These are phyloP conservation scores for Chenopodium berlandieri DNA, from an alignment of 148 eudicot genomes.

Conservation along the genomic window DNA sequence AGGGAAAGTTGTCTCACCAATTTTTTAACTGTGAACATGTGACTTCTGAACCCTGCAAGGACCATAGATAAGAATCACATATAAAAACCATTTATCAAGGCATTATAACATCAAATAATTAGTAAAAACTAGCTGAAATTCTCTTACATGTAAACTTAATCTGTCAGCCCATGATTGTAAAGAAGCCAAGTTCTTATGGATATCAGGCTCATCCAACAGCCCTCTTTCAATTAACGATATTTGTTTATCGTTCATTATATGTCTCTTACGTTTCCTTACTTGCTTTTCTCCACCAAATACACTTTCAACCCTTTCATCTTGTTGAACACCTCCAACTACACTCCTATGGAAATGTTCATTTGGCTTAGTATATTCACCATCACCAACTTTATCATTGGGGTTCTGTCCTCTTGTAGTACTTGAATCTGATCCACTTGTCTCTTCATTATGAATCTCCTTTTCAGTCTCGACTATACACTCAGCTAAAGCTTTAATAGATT, in stretches of 20 bases:
- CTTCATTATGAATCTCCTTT: slow-evolving; percentile 43
- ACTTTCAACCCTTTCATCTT: slow-evolving; percentile 52
- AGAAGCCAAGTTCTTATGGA: slow-evolving; percentile 69
- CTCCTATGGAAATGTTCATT: slow-evolving; percentile 34
- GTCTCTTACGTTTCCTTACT: slow-evolving; percentile 74
- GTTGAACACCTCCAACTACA: slow-evolving; percentile 35
- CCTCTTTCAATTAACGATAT: slow-evolving; percentile 62
- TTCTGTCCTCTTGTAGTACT: slow-evolving; percentile 66
- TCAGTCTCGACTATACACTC: slow-evolving; percentile 34
- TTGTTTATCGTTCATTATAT: slow-evolving; percentile 80
- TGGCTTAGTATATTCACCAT: slow-evolving; percentile 35
- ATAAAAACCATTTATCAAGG: neutral
- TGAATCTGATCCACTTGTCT: slow-evolving; percentile 78
- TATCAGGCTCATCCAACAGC: slow-evolving; percentile 68
- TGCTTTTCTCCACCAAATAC: slow-evolving; percentile 50
- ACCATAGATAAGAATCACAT: slow-evolving; percentile 19
- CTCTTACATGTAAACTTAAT: slow-evolving; percentile 72
- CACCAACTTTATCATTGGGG: slow-evolving; percentile 30
- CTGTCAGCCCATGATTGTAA: slow-evolving; percentile 65
- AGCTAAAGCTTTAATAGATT: slow-evolving; percentile 27
- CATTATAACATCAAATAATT: neutral
- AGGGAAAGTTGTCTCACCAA: slow-evolving; percentile 51
- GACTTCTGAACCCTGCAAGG: slow-evolving; percentile 84
- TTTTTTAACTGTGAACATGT: slow-evolving; percentile 78
- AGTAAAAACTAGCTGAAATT: neutral